Conservation (phyloP, 495 filamentous ascomycete species). For the Tuber umbilicatum region DNA sequence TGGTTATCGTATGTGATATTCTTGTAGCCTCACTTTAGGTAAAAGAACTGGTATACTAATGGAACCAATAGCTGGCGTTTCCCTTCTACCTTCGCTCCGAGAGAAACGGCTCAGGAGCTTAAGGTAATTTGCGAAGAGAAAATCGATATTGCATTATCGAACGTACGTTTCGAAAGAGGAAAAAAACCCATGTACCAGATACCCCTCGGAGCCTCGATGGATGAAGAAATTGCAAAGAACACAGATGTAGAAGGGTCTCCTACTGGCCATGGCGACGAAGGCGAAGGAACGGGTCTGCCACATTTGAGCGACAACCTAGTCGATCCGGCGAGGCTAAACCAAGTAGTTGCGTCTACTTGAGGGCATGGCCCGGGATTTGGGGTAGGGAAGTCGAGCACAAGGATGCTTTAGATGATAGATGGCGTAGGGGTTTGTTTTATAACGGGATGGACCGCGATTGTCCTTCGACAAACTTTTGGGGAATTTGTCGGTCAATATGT, state of each 20-base stretch:
- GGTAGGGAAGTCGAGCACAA: background rate
- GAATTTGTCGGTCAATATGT: background rate
- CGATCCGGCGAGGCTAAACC: background rate
- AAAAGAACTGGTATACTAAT: constrained; percentile 8
- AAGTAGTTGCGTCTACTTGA: background rate
- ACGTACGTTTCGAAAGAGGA: constrained; percentile 8
- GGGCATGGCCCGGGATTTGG: background rate
- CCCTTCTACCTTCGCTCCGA: constrained; percentile 70
- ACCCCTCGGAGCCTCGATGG: background rate
- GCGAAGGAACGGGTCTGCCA: background rate
- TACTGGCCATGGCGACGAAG: background rate
- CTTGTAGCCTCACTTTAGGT: constrained; percentile 20
- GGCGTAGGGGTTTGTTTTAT: background rate
- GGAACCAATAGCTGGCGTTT: constrained; percentile 50
- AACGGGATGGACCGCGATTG: background rate
- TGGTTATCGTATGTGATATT: constrained; percentile 57
- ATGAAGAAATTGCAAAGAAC: background rate
- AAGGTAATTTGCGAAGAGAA: constrained; percentile 70
- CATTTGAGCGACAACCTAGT: background rate
- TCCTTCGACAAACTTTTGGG: background rate
- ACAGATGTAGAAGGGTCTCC: background rate
- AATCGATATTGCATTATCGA: constrained; percentile 51
- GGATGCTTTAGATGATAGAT: background rate
- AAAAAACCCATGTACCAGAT: background rate
- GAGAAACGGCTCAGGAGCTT: constrained; percentile 68